Conservation (phyloP, 2,329 filamentous ascomycete genomes). For the Hypomyces perniciosus region DNA sequence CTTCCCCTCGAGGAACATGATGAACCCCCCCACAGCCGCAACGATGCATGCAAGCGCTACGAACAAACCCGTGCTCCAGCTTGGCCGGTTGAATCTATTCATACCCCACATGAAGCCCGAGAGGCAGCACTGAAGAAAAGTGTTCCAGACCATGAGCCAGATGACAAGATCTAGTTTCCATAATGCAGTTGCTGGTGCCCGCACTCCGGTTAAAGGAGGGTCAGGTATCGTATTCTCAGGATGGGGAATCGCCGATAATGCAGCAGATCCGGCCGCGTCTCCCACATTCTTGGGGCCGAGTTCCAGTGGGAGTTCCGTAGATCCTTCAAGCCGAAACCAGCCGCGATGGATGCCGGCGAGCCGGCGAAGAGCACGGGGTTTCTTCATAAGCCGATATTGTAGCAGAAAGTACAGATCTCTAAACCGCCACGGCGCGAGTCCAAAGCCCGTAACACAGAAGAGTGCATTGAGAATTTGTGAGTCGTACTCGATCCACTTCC, state of each 20-base stretch:
- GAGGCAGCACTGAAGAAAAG: constrained; percentile 66
- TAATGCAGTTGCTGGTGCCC: constrained; percentile 58
- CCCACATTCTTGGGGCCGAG: constrained; percentile 49
- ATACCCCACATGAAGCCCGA: constrained; percentile 79
- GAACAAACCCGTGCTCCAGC: constrained; percentile 74
- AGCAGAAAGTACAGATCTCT: constrained; percentile 71
- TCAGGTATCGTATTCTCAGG: constrained; percentile 59
- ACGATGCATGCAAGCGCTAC: constrained; percentile 68
- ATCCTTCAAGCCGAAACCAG: constrained; percentile 70
- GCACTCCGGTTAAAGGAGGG: constrained; percentile 63
- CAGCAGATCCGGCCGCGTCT: constrained; percentile 28
- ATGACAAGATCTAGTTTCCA: constrained; percentile 80
- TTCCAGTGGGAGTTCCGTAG: constrained; percentile 48
- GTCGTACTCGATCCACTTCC: constrained; percentile 79
- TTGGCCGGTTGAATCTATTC: constrained; percentile 66
- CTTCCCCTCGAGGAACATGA: constrained; percentile 67
- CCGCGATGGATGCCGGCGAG: constrained; percentile 67
- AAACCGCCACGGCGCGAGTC: constrained; percentile 77
- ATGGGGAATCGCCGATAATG: constrained; percentile 44
- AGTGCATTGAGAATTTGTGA: constrained; percentile 73
- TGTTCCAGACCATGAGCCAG: constrained; percentile 74
- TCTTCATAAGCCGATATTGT: constrained; percentile 51
- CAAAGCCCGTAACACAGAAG: constrained; percentile 83
- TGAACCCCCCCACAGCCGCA: constrained; percentile 60
- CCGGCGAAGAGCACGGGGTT: constrained; percentile 53